phyloP scores from a whole-genome alignment of 2,329 filamentous ascomycete species.

The Orbilia javanica region DNA sequence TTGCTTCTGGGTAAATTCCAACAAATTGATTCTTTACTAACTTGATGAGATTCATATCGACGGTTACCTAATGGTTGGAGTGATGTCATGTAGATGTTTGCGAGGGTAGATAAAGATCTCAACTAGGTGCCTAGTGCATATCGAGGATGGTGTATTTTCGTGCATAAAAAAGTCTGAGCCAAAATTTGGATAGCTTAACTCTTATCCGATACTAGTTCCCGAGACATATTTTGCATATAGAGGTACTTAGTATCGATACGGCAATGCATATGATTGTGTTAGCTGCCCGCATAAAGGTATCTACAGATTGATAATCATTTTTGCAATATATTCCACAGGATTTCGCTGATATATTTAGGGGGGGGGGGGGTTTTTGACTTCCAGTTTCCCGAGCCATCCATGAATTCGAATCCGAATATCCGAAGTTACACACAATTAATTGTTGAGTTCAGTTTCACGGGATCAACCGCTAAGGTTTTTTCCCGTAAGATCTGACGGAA shows the following conservation, averaged over 20 bases:
- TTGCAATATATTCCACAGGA: background rate
- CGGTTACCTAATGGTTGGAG: no score
- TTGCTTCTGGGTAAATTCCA: background rate
- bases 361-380: no score
- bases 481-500: no score
- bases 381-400: background rate
- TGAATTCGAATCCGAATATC: no score
- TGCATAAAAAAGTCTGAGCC: background rate
- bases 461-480: background rate
- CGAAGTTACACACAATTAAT: background rate
- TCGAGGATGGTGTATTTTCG: background rate
- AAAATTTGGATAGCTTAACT: background rate
- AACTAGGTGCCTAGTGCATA: background rate
- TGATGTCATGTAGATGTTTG: background rate
- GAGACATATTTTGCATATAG: no score
- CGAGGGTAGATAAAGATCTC: background rate
- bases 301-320: background rate
- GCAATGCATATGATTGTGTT: no score
- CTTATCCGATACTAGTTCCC: background rate
- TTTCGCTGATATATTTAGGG: background rate
- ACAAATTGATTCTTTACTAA: background rate
- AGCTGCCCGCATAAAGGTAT: no score
- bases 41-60: no score
- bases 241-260: no score
- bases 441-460: background rate